phyloP scores from a whole-genome alignment of 148 eudicot species.

The Vaccinium myrtillus region DNA sequence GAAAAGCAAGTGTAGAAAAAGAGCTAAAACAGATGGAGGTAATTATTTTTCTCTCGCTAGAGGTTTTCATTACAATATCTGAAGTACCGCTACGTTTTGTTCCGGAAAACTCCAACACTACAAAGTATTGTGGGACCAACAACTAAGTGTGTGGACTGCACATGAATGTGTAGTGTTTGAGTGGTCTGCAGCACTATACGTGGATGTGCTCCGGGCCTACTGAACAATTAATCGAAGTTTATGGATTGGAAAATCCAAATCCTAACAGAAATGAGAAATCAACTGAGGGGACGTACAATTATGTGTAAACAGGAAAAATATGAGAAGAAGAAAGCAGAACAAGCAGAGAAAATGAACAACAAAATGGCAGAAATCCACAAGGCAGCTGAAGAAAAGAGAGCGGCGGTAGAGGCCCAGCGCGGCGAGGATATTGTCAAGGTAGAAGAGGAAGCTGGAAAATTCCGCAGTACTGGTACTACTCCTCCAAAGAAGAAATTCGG shows the following conservation, averaged over 20 bases:
- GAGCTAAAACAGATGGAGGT: conserved; percentile 62
- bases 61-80: not conserved
- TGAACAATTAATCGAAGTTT: no score
- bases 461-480: conserved; percentile 41
- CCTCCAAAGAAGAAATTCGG: conserved; percentile 37
- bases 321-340: conserved; percentile 63
- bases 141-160: no score
- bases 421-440: conserved; percentile 52
- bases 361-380: conserved; percentile 52
- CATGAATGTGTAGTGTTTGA: no score
- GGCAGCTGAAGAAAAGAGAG: conserved; percentile 63
- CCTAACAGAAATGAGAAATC: not conserved
- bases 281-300: not conserved
- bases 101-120: no score
- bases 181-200: no score
- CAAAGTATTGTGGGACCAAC: no score
- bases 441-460: conserved; percentile 55
- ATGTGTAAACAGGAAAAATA: conserved; percentile 40
- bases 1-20: conserved; percentile 56
- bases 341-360: conserved; percentile 60
- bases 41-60: not conserved
- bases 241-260: not conserved
- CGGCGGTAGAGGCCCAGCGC: conserved; percentile 45
- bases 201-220: no score
- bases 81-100: no score